Evolutionary conservation across 257 asterid species (phyloP).

Genomic region (Scutellaria galericulata): DNA sequence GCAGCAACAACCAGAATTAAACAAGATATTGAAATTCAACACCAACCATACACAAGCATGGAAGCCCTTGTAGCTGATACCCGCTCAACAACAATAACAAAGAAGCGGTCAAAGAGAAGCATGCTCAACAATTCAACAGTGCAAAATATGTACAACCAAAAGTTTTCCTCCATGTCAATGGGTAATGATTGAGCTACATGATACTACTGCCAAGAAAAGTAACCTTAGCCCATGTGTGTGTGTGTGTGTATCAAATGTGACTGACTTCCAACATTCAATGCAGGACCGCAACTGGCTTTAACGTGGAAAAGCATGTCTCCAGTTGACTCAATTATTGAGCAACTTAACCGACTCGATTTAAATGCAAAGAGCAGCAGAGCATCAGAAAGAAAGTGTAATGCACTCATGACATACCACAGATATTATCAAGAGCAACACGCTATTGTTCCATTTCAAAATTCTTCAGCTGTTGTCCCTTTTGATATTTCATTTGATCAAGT

Average conservation of each 20-base stretch:
- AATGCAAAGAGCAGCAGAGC: constrained; percentile 45
- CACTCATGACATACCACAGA: constrained; percentile 41
- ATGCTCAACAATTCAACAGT: constrained; percentile 44
- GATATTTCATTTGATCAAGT: constrained; percentile 31
- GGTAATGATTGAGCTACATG: constrained; percentile 43
- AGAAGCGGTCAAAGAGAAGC: constrained; percentile 66
- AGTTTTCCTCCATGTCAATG: constrained; percentile 36
- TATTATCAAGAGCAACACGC: constrained; percentile 51
- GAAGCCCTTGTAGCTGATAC: constrained; percentile 56
- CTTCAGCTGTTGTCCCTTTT: constrained; percentile 70
- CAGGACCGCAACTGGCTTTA: constrained; percentile 66
- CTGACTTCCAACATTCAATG: constrained; percentile 36
- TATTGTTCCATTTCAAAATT: constrained; percentile 71
- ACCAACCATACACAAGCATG: constrained; percentile 52
- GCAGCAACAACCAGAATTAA: constrained; percentile 37
- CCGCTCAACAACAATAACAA: constrained; percentile 46
- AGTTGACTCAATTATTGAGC: constrained; percentile 60
- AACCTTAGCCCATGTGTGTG: not conserved
- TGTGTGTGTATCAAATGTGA: not conserved
- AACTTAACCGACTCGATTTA: constrained; percentile 56
- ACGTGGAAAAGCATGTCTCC: constrained; percentile 52
- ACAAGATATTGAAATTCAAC: constrained; percentile 37
- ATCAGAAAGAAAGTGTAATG: constrained; percentile 39
- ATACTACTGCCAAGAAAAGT: constrained; percentile 27
- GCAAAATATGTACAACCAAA: constrained; percentile 42